Evolutionary conservation across 139 green algal genomes (phyloP).

Genomic region (Coelastrella sp.): DNA sequence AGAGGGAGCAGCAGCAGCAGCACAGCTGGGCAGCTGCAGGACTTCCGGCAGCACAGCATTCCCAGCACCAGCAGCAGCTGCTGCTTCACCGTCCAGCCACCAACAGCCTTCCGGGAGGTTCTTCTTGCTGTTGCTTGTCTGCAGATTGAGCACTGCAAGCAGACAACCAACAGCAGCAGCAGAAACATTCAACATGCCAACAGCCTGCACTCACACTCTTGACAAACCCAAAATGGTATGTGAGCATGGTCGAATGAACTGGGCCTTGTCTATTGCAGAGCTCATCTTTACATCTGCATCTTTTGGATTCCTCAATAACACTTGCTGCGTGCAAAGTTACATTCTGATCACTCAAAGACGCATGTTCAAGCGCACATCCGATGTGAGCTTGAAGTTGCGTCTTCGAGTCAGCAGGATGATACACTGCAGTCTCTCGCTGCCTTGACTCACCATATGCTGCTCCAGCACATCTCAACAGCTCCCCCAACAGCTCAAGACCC

Average conservation of each 20-base stretch:
- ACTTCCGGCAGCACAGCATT: neutral
- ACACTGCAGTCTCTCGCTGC: neutral
- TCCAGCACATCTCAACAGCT: constrained; percentile 56
- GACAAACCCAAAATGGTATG: no score
- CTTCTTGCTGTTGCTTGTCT: constrained; percentile 53
- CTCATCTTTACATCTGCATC: no score
- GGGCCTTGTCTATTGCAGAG: no score
- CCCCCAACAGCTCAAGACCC: constrained; percentile 78
- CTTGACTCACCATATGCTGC: constrained; percentile 65
- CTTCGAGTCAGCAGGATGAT: neutral
- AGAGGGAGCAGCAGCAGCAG: neutral
- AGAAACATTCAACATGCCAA: neutral
- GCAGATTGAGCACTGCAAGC: constrained; percentile 51
- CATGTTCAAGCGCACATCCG: no score
- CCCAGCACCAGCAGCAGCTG: constrained; percentile 26
- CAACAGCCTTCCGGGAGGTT: constrained; percentile 66
- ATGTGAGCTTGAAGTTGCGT: no score
- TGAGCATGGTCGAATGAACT: no score
- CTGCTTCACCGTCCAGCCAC: constrained; percentile 31
- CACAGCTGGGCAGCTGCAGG: constrained; percentile 15
- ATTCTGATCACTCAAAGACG: no score
- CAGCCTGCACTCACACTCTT: neutral
- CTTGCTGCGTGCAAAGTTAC: no score
- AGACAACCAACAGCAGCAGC: neutral
- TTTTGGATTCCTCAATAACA: no score